A percentile compares a stretch with the other conserved stretches of the same genome.
Evolutionary conservation across 2,329 filamentous ascomycete species (phyloP).

Genomic region (Trichoderma atrobrunneum): DNA sequence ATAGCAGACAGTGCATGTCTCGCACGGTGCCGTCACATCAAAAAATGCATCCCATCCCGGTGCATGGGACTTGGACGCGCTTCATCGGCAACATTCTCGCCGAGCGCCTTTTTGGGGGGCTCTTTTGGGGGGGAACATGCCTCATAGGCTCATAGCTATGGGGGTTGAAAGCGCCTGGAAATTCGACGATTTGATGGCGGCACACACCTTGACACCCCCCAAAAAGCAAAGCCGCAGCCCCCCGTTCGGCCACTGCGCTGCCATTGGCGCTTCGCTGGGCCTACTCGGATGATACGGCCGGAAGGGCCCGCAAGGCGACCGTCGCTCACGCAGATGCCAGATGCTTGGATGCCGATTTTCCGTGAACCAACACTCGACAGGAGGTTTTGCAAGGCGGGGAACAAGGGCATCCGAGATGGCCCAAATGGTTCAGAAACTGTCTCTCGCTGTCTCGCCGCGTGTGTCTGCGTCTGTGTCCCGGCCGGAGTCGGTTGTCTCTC

Average conservation of each 20-base stretch:
- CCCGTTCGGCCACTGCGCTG: background rate
- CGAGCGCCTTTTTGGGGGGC: background rate
- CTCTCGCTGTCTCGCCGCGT: background rate
- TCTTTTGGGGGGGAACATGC: background rate
- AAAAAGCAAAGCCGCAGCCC: background rate
- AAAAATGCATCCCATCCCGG: background rate
- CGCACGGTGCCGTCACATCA: background rate
- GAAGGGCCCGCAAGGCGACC: constrained; percentile 19
- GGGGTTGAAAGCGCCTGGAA: background rate
- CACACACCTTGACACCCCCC: background rate
- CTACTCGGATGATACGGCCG: constrained; percentile 19
- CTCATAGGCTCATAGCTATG: background rate
- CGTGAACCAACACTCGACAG: constrained; percentile 9
- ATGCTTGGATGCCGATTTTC: constrained; percentile 18
- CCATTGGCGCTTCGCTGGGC: constrained; percentile 8
- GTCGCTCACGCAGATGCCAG: constrained; percentile 16
- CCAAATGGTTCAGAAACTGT: background rate
- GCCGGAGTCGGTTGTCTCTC: background rate
- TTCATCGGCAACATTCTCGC: background rate
- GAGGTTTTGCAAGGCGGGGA: constrained; percentile 14
- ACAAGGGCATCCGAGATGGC: background rate
- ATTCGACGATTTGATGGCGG: background rate
- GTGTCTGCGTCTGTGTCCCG: background rate
- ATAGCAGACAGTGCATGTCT: background rate
- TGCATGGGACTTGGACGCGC: background rate